Evolutionary conservation across 352 stramenopile species (phyloP).

Genomic region (Globisporangium cystogenes): DNA sequence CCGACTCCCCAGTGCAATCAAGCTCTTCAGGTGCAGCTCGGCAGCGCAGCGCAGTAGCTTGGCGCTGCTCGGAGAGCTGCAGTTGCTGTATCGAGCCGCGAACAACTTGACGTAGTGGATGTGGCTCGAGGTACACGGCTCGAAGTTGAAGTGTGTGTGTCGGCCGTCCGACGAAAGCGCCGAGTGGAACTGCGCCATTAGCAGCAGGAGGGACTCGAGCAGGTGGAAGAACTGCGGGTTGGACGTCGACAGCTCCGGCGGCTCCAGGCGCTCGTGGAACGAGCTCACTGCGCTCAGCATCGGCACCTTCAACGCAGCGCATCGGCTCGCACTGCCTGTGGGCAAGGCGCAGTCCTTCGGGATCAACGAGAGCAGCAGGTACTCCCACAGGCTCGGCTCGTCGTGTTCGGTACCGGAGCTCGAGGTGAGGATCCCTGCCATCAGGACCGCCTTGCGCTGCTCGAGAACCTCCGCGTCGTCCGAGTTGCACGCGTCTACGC

Average conservation of each 20-base stretch:
- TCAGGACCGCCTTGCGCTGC: constrained; percentile 48
- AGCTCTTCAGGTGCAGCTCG: constrained; percentile 30
- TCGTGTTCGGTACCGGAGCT: constrained; percentile 21
- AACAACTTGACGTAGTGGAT: constrained; percentile 22
- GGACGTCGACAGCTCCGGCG: neutral
- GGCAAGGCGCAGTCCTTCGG: constrained; percentile 1
- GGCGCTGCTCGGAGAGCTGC: constrained; percentile 13
- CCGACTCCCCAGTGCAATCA: constrained; percentile 29
- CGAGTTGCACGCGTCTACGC: neutral
- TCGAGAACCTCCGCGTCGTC: constrained; percentile 48
- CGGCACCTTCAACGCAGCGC: neutral
- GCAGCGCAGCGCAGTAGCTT: constrained; percentile 15
- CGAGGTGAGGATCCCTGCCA: constrained; percentile 34
- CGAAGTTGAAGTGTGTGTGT: constrained; percentile 15
- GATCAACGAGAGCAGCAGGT: constrained; percentile 24
- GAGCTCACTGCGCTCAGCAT: neutral
- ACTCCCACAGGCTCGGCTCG: constrained; percentile 33
- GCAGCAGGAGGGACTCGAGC: constrained; percentile 20
- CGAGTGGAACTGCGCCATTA: constrained; percentile 26
- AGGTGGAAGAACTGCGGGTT: constrained; percentile 12
- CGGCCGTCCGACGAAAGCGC: constrained; percentile 14
- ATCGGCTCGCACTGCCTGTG: neutral
- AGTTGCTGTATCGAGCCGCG: constrained; percentile 12
- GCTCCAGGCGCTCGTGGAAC: constrained; percentile 1
- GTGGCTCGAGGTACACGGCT: constrained; percentile 23